Conservation (phyloP, 2,329 filamentous ascomycete genomes). For the Hortaea sp. region DNA sequence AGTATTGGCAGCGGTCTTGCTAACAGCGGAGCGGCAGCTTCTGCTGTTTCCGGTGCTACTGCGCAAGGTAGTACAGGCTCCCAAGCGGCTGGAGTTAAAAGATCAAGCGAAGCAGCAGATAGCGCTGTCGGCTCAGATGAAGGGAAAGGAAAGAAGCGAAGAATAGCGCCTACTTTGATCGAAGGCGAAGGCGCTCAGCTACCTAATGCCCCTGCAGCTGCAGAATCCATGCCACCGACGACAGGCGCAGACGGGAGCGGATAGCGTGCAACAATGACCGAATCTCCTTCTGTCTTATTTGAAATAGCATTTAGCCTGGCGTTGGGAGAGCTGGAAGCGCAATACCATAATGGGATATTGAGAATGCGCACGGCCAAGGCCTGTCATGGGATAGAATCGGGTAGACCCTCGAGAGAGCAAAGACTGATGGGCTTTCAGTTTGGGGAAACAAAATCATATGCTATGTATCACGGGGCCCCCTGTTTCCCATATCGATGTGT, state of each 20-base stretch:
- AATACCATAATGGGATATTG: background rate
- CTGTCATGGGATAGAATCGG: background rate
- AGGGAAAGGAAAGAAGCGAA: constrained; percentile 32
- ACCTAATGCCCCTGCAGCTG: background rate
- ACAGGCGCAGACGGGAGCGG: too few species aligned
- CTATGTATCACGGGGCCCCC: too few species aligned
- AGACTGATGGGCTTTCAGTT: background rate
- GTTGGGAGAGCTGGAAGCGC: constrained; percentile 1
- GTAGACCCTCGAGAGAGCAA: background rate
- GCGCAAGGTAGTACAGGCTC: background rate
- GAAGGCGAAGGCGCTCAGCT: background rate
- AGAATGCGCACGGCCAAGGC: background rate
- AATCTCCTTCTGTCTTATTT: too few species aligned
- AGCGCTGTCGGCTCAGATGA: constrained; percentile 19
- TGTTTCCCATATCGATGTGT: background rate
- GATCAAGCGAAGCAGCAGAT: constrained; percentile 17
- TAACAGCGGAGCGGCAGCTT: background rate
- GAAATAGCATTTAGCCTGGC: constrained; percentile 5
- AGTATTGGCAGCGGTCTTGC: constrained; percentile 18
- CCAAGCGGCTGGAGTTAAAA: constrained; percentile 7
- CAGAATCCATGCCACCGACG: too few species aligned
- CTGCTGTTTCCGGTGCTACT: background rate
- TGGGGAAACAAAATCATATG: too few species aligned
- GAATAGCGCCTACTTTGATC: constrained; percentile 37
- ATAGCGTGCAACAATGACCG: too few species aligned